Base-by-base conservation (phyloP, 2,329 filamentous ascomycete species). In the Alternaria hordeiaustralica region DNA sequence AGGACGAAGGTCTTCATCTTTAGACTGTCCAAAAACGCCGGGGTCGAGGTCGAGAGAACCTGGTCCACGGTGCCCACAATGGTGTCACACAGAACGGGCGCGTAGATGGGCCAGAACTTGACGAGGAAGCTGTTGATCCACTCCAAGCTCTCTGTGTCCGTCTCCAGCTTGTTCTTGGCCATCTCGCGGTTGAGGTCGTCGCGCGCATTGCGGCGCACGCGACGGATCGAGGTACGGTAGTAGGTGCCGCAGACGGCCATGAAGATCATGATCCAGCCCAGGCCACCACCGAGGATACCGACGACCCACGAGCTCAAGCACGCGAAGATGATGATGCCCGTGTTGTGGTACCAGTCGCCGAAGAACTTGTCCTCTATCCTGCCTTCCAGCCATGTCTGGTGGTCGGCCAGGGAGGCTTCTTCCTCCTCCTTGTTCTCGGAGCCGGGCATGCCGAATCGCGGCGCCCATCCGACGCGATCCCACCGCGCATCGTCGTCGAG, bases 31-130 rank as follows among this genome's bases (percentile, higher is more conserved):
- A 99, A 85, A 75, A 99, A 98, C 0, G 91, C 88, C 0, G 96
- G 96, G 0, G 94, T 98, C 3, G 94, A 90, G 0, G 92, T 94
- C 76, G 94, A 97, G 60, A 99, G 85, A 55, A 99, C 94, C 83
- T 98, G 96, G 75, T 99, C 96, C 51, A 98, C 96, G 0, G 94
- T 94, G 79, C 90, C 93, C 81, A 98, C 92, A 73, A 99, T 92
- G 21, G 93, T 96, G 71, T 96, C 89, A 64, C 94, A 95, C 12
- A 99, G 87, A 10, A 98, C 93, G 1, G 96, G 96, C 59, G 96
- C 93, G 79, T 97, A 98, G 75, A 99, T 99, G 66, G 96, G 96
- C 96, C 96, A 99, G 83, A 99, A 99, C 80, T 99, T 99, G 82
- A 96, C 89, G 73, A 99, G 80, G 83, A 99, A 99, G 72, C 93